Base-by-base conservation (phyloP, 805 yeast genomes). In the Teunomyces funiuensis region DNA sequence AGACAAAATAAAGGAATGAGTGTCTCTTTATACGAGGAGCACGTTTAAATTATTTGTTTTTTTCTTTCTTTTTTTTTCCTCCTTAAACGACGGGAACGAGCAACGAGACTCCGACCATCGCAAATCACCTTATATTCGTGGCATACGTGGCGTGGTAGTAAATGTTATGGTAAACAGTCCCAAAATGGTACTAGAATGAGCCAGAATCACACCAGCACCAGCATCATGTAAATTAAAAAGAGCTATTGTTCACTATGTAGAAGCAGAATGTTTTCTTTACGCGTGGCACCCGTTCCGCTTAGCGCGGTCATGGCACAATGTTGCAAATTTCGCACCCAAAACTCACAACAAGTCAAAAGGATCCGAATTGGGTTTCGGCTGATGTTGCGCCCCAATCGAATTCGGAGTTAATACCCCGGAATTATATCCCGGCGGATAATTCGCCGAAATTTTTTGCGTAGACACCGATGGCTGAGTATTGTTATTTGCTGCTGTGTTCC, bases 361-460 rank as follows among this genome's bases (percentile, higher is more conserved):
- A 29, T 52, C 51, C 5, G 27, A 30, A 19, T 36, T 25, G 6
- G 33, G 5, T 16, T 34, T 36, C 17, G 33, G 15, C 15, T 19
- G 11, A 18, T 19, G 23, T 22, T 31, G 19, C 36, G 38, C 25
- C 33, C 42, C 38, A 13, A 47, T 43, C 29, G 51, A 48, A 31
- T 43, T 50, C 2, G 69, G 68, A 4, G 64, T 54, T 33, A 63
- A 49, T 7, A 61, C 55, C 26, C 49, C 44, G 5, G 63, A 47
- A 33, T 55, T 47, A 40, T 61, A 65, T 2, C 71, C 71, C 0
- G 71, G 71, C 1, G 71, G 71, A 28, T 50, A 56, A 19, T 50
- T 58, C 7, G 51, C 29, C 33, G 16, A 31, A 27, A 8, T 16
- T 23, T 22, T 14, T 6, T 15, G 14, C 14, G 28, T 22, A 8